Evolutionary conservation across 345 rosid species (phyloP).

Genomic region (Clausena lansium): DNA sequence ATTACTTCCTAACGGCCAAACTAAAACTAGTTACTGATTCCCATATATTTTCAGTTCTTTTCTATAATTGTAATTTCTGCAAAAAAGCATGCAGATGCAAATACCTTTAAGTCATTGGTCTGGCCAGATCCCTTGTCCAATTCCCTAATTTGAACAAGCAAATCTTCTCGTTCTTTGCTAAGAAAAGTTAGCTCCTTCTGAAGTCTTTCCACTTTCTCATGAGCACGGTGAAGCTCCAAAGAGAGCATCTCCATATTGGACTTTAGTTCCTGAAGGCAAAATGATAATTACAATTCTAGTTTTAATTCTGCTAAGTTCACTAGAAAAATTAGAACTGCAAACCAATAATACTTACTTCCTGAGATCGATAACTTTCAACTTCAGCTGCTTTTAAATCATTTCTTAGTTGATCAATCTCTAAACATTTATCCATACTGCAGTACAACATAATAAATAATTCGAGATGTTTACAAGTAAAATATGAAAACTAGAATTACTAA

Average conservation of each 20-base stretch:
- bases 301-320: not conserved
- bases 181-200: slow-evolving; percentile 39
- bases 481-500: not conserved
- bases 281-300: not conserved
- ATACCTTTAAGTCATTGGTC: slow-evolving; percentile 43
- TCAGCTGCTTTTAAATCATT: slow-evolving; percentile 37
- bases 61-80: not conserved
- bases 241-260: slow-evolving; percentile 37
- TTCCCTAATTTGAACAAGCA: slow-evolving; percentile 31
- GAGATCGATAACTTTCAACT: slow-evolving; percentile 35
- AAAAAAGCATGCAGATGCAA: not conserved
- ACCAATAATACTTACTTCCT: slow-evolving; percentile 46
- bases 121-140: slow-evolving; percentile 21
- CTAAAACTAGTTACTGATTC: not conserved
- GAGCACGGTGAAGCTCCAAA: slow-evolving; percentile 40
- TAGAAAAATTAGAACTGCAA: slow-evolving; percentile 4
- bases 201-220: slow-evolving; percentile 30
- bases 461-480: not conserved
- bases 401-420: slow-evolving; percentile 55
- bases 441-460: slow-evolving; percentile 1
- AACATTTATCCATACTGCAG: slow-evolving; percentile 51
- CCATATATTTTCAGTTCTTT: not conserved
- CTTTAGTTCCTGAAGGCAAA: slow-evolving; percentile 32
- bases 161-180: slow-evolving; percentile 44
- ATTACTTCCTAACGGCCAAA: not conserved